A percentile compares a stretch with the other conserved stretches of the same genome.
phyloP scores from a whole-genome alignment of 2,329 filamentous ascomycete genomes.

The Corinectria fuckeliana region DNA sequence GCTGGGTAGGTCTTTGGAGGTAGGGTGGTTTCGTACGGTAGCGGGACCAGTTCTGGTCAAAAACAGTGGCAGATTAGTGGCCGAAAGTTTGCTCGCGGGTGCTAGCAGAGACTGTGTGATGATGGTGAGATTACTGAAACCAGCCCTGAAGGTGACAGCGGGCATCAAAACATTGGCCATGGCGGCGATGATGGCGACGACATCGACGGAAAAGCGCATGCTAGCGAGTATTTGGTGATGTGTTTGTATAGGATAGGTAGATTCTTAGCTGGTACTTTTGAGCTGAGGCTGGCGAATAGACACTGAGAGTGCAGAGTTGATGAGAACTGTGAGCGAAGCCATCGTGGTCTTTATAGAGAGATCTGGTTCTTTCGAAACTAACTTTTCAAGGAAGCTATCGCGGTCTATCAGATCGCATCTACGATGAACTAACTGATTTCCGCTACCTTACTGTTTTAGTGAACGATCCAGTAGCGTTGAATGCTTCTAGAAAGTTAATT shows the following conservation, averaged over 20 bases:
- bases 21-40: not conserved
- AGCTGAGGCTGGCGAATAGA: not conserved
- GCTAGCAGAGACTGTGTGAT: not conserved
- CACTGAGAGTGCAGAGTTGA: not conserved
- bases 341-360: not conserved
- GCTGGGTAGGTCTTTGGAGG: not conserved
- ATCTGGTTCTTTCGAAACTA: not conserved
- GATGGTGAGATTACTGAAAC: not conserved
- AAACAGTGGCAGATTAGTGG: not conserved
- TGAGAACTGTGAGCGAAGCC: not conserved
- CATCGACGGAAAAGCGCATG: slow-evolving; percentile 3
- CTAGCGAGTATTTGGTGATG: not conserved
- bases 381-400: not conserved
- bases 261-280: not conserved
- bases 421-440: not conserved
- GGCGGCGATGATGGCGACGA: not conserved
- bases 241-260: not conserved
- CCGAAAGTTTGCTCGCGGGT: not conserved
- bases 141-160: not conserved
- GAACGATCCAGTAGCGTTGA: not conserved
- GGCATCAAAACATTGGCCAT: not conserved
- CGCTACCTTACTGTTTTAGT: not conserved
- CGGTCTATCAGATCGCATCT: not conserved
- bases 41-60: not conserved
- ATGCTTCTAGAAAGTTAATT: not conserved